Evolutionary conservation across 805 yeast species (phyloP).

Genomic region (Wickerhamomyces silvicola): DNA sequence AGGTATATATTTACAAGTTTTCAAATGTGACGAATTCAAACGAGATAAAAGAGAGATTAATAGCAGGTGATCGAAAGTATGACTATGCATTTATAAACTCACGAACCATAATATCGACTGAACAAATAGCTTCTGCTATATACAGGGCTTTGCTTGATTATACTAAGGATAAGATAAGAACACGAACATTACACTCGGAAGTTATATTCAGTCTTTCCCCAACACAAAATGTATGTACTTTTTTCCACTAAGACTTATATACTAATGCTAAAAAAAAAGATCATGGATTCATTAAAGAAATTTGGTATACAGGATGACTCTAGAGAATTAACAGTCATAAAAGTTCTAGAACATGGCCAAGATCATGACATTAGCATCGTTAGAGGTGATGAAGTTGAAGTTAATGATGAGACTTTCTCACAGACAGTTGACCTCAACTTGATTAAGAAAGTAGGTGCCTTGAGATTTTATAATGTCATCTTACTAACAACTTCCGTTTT

Average conservation of each 20-base stretch:
- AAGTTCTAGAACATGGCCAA: slow-evolving; percentile 28
- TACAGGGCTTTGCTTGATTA: slow-evolving; percentile 55
- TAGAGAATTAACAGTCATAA: slow-evolving; percentile 42
- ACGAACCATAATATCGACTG: slow-evolving; percentile 46
- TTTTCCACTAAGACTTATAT: slow-evolving; percentile 33
- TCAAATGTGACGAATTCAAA: slow-evolving; percentile 37
- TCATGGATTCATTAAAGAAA: slow-evolving; percentile 60
- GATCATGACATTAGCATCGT: slow-evolving; percentile 20
- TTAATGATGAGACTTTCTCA: slow-evolving; percentile 27
- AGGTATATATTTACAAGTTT: slow-evolving; percentile 38
- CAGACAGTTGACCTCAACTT: slow-evolving; percentile 27
- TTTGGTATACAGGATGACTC: slow-evolving; percentile 60
- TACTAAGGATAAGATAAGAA: slow-evolving; percentile 41
- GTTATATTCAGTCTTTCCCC: slow-evolving; percentile 65
- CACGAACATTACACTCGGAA: slow-evolving; percentile 67
- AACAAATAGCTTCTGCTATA: slow-evolving; percentile 55
- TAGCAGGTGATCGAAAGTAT: slow-evolving; percentile 39
- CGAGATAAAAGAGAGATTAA: slow-evolving; percentile 38
- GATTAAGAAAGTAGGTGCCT: slow-evolving; percentile 30
- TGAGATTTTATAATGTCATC: slow-evolving; percentile 12
- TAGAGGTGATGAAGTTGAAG: slow-evolving; percentile 28
- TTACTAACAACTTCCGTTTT: neutral
- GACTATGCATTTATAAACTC: slow-evolving; percentile 67
- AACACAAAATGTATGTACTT: slow-evolving; percentile 50
- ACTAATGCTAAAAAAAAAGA: slow-evolving; percentile 19